Evolutionary conservation across 148 eudicot species (phyloP).

Genomic region (Heliamphora exappendiculata): DNA sequence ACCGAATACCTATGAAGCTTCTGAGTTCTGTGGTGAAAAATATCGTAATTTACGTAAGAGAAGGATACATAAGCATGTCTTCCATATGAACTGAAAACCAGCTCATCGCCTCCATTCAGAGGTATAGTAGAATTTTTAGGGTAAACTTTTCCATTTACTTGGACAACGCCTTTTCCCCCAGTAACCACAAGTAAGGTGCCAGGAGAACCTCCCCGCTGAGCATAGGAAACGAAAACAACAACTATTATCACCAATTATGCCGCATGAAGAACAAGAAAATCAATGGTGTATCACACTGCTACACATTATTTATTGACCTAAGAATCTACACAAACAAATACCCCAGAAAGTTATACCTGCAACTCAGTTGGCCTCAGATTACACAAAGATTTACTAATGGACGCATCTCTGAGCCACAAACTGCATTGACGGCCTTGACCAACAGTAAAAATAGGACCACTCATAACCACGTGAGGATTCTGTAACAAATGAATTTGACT

Average conservation of each 20-base stretch:
- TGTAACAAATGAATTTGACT: conserved; percentile 29
- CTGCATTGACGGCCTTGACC: conserved; percentile 77
- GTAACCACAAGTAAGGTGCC: conserved; percentile 62
- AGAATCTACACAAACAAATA: neutral
- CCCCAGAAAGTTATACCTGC: conserved; percentile 37
- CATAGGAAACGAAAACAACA: conserved; percentile 2
- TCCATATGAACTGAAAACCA: conserved; percentile 60
- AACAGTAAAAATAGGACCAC: conserved; percentile 56
- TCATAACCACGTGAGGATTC: conserved; percentile 56
- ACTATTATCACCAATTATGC: neutral
- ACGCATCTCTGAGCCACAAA: conserved; percentile 59
- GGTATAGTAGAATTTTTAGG: conserved; percentile 47
- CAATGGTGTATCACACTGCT: neutral
- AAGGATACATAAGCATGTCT: conserved; percentile 95
- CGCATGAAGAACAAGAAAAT: neutral
- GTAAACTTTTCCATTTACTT: conserved; percentile 55
- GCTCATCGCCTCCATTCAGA: conserved; percentile 75
- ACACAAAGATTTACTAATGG: conserved; percentile 66
- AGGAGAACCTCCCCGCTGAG: conserved; percentile 43
- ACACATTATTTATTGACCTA: neutral
- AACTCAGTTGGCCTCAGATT: conserved; percentile 56
- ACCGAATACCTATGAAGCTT: neutral
- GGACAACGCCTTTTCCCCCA: conserved; percentile 69
- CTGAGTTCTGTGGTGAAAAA: neutral
- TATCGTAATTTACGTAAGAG: neutral